A percentile compares a stretch with the other conserved stretches of the same genome.
These are phyloP conservation scores for Cenococcum geophilum DNA, from an alignment of 495 filamentous ascomycete species.

Conservation along the genomic window DNA sequence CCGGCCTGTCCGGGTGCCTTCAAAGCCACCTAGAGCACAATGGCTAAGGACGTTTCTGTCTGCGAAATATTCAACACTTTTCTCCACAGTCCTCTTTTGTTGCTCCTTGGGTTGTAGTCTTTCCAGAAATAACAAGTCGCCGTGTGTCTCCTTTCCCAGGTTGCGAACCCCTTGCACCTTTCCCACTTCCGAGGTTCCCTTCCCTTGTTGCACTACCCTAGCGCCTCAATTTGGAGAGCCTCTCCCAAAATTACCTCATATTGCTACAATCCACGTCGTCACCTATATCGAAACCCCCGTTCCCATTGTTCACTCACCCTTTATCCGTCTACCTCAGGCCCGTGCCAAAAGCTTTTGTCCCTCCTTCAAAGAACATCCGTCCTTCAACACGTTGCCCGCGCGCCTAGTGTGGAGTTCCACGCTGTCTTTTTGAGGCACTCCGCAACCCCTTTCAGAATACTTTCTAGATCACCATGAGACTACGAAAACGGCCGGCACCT, in stretches of 20 bases:
- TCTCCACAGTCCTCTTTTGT: neutral
- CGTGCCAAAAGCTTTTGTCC: neutral
- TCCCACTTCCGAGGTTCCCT: neutral
- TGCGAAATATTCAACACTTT: too few species aligned
- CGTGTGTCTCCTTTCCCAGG: neutral
- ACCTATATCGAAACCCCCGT: neutral
- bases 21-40: too few species aligned
- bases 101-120: neutral
- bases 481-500: conserved; percentile 40
- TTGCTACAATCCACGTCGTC: neutral
- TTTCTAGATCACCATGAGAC: conserved; percentile 40
- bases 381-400: neutral
- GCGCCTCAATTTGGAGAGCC: conserved; percentile 6
- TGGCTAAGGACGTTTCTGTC: too few species aligned
- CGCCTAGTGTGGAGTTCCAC: neutral
- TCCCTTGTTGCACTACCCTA: neutral
- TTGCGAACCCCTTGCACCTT: neutral
- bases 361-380: neutral
- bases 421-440: conserved; percentile 7
- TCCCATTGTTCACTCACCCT: neutral
- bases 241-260: neutral
- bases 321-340: neutral
- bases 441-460: conserved; percentile 12
- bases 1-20: too few species aligned
- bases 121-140: neutral